Conservation (phyloP, 257 asterid genomes). For the Lycium ferocissimum region DNA sequence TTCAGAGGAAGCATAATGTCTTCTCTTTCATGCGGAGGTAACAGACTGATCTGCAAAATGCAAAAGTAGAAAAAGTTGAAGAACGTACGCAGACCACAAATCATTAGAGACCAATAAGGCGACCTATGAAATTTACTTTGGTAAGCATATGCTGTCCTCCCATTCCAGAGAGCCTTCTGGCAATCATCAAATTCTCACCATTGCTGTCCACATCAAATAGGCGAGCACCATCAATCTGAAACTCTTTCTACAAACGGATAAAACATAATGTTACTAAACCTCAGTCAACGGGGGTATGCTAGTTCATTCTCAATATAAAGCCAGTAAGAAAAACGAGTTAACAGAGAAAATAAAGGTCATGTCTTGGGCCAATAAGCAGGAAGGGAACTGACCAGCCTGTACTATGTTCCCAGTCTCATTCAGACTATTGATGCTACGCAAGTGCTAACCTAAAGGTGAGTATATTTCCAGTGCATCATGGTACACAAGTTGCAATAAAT, state of each 20-base stretch:
- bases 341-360: constrained; percentile 4
- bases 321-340: not conserved
- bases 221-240: constrained; percentile 80
- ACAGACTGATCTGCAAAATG: constrained; percentile 70
- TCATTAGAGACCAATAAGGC: not conserved
- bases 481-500: constrained; percentile 13
- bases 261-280: constrained; percentile 27
- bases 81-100: not conserved
- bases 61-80: constrained; percentile 6
- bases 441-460: not conserved
- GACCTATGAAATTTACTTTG: constrained; percentile 60
- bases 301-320: not conserved
- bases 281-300: not conserved
- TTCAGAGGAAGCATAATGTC: constrained; percentile 65
- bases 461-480: not conserved
- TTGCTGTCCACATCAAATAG: constrained; percentile 74
- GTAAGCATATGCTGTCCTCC: constrained; percentile 78
- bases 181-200: constrained; percentile 60
- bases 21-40: constrained; percentile 62
- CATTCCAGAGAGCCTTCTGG: constrained; percentile 71
- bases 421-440: not conserved
- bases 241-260: constrained; percentile 55
- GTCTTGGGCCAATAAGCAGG: constrained; percentile 12
- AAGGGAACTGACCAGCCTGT: constrained; percentile 2
- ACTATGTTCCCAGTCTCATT: not conserved